Evolutionary conservation across 345 rosid genomes (phyloP), one percentile per base, ranked within the genome.

Genomic region (Eucalyptus erythrocorys): DNA sequence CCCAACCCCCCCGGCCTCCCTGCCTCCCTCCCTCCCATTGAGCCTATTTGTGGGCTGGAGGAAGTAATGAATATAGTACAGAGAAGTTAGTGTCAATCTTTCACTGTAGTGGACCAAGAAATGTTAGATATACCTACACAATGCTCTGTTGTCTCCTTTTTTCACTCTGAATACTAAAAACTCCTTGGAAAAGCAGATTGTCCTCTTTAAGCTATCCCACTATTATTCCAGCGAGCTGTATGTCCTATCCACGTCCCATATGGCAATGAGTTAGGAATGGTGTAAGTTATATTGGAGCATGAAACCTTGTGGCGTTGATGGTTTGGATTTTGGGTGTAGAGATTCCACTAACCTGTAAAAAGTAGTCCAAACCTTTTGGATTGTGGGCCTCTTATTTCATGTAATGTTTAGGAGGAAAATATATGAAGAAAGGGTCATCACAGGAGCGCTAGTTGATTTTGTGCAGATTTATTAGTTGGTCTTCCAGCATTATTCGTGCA

Each of bases 1-100:
- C 22, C 1, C 9, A 0, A 1, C 55, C 55, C 55, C 22, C n/a
- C n/a, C n/a, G n/a, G n/a, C n/a, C 7, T 17, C 21, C 55, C 55
- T 7, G 21, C 55, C 55, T 7, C 57, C 19, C 24, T 7, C 10
- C 55, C 26, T 11, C 27, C 61, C 13, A n/a, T 59, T 59, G 32
- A 61, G 71, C 71, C 79, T 68, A 34, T 68, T 68, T 68, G 40
- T 68, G 80, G 79, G 42, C 42, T 68, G 42, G 42, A 68, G 80
- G 42, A 66, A 66, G 79, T 68, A 4, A 13, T 8, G 10, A 64
- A 16, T 64, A n/a, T 12, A n/a, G 21, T 16, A 17, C 80, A 68
- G 80, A 34, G 42, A 66, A 32, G 24, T 34, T 68, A 68, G 80
- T 32, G 80, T 68, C 80, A 34, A 68, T 68, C 80, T 68, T 68